Evolutionary conservation across 352 stramenopile genomes (phyloP).

Genomic region (Globisporangium emineosum): DNA sequence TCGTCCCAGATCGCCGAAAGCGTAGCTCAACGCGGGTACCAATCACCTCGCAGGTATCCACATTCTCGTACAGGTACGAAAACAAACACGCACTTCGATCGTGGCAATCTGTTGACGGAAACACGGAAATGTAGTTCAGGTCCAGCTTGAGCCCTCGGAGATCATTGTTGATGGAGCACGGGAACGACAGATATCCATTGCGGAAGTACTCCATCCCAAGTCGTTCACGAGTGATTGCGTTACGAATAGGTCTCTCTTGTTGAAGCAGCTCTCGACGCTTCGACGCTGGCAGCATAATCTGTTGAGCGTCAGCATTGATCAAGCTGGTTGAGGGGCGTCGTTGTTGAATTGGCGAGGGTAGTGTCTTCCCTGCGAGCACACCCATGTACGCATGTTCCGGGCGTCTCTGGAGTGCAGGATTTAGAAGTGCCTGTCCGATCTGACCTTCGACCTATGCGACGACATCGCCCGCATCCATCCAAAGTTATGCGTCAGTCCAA

Average conservation of each 20-base stretch:
- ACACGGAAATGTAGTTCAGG: slow-evolving; percentile 45
- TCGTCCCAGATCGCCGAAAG: slow-evolving; percentile 41
- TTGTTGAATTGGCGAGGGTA: slow-evolving; percentile 69
- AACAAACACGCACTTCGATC: slow-evolving; percentile 70
- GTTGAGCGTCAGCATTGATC: not conserved
- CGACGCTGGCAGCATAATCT: slow-evolving; percentile 25
- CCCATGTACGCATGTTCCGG: slow-evolving; percentile 66
- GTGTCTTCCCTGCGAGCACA: slow-evolving; percentile 53
- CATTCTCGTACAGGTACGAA: slow-evolving; percentile 55
- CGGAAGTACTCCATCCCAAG: slow-evolving; percentile 58
- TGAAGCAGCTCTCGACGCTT: slow-evolving; percentile 49
- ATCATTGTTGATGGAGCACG: slow-evolving; percentile 57
- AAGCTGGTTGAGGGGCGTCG: slow-evolving; percentile 29
- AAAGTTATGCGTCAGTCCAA: not conserved
- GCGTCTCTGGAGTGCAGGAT: slow-evolving; percentile 21
- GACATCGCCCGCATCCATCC: too few relatives aligned
- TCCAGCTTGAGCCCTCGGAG: slow-evolving; percentile 52
- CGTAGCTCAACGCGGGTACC: slow-evolving; percentile 49
- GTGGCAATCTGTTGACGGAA: slow-evolving; percentile 48
- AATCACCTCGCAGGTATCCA: slow-evolving; percentile 47
- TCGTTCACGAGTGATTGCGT: slow-evolving; percentile 35
- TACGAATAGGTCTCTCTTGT: slow-evolving; percentile 51
- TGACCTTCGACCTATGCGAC: slow-evolving; percentile 36
- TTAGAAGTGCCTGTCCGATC: slow-evolving; percentile 28
- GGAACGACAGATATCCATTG: slow-evolving; percentile 44